Evolutionary conservation across 1,139 yeast genomes (phyloP), one percentile per base, ranked within the genome.

Genomic region (Yamadazyma dushanensis): DNA sequence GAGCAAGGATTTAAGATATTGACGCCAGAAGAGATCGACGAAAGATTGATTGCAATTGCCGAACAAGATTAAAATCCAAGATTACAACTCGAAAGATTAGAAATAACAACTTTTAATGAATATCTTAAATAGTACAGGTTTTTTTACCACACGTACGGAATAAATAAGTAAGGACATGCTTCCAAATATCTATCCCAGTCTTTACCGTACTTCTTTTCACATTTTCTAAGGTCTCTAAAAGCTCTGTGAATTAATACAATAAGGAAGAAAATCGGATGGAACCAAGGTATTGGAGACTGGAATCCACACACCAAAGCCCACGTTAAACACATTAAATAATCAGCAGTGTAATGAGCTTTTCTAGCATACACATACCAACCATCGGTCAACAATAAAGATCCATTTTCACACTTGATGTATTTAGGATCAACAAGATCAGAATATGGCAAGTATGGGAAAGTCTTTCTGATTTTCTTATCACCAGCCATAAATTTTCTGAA

Each of bases 351-450:
- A 63, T 90, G 95, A 50, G 83, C 80, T 66, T 92, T 92, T 68
- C 98, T 82, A 9, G 97, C 98, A 53, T 79, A 83, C 43, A 73
- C 80, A 63, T 80, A 85, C 97, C 97, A 92, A 26, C 98, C 98
- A 54, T 89, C 96, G 34, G 92, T 82, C 52, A 92, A 74, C 55
- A 92, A 73, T 34, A 78, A 69, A 9, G 95, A 82, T 11, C 98
- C 98, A 51, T 83, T 83, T 51, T 78, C 80, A 59, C 97, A 88
- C 50, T 74, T 74, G 63, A 92, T 83, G 65, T 84, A 90, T 47
- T 74, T 76, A 31, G 98, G 98, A 62, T 94, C 75, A 44, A 79
- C 76, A 50, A 92, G 64, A 46, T 83, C 82, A 46, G 86, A 87
- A 62, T 79, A 78, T 33, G 97, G 97, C 59, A 90, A 76, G 60